A percentile compares a stretch with the other conserved stretches of the same genome.
Conservation (phyloP, 2,329 filamentous ascomycete species). For the Stemphylium vesicarium region DNA sequence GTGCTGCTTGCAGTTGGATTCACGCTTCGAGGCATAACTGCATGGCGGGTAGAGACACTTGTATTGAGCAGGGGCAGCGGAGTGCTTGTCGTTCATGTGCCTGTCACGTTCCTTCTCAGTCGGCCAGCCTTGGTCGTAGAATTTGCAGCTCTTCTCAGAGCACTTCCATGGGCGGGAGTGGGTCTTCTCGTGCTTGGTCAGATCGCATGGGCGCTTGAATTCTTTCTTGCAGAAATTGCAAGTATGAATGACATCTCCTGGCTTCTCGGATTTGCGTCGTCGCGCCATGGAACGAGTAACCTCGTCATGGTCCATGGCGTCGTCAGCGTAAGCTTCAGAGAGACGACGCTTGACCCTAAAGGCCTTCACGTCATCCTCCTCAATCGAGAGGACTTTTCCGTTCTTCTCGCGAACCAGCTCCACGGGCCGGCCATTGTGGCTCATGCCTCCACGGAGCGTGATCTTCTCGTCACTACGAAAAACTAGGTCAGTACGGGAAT, state of each 20-base stretch:
- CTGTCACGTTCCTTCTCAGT: slow-evolving; percentile 98
- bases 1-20: slow-evolving; percentile 97
- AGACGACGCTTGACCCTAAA: slow-evolving; percentile 65
- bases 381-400: slow-evolving; percentile 79
- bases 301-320: slow-evolving; percentile 78
- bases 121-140: slow-evolving; percentile 87
- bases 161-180: slow-evolving; percentile 98
- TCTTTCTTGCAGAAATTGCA: slow-evolving; percentile 84
- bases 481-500: slow-evolving; percentile 31
- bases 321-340: slow-evolving; percentile 52
- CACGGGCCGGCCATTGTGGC: slow-evolving; percentile 79
- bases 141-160: slow-evolving; percentile 81
- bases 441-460: slow-evolving; percentile 79
- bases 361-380: slow-evolving; percentile 61
- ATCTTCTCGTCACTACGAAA: slow-evolving; percentile 69
- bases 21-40: slow-evolving; percentile 91
- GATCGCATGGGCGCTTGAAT: slow-evolving; percentile 95
- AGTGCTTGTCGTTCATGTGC: slow-evolving; percentile 96
- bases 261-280: slow-evolving; percentile 88
- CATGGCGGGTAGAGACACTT: slow-evolving; percentile 84
- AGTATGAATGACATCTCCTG: slow-evolving; percentile 81
- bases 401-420: slow-evolving; percentile 84
- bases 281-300: slow-evolving; percentile 93
- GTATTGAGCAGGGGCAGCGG: slow-evolving; percentile 76
- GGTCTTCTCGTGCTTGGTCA: slow-evolving; percentile 98